Base-by-base conservation (phyloP, 2,329 filamentous ascomycete genomes). In the Tolypocladium tundrense region DNA sequence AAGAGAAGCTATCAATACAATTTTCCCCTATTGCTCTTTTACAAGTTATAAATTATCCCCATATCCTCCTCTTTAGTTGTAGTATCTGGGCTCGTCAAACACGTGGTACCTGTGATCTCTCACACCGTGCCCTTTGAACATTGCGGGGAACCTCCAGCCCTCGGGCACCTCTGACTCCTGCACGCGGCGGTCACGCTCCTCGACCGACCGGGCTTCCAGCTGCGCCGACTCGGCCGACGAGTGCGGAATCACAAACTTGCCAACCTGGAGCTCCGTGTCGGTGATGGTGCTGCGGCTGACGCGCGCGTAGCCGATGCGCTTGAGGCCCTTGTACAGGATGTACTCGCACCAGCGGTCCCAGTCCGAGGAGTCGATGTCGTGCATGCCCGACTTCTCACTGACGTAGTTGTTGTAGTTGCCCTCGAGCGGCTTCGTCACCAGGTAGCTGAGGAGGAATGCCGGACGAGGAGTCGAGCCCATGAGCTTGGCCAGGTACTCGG, bases 341-440 rank as follows among this genome's bases (percentile, higher is more conserved):
- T 99, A 99, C 77, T 99, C 93, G 77, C 94, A 99, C 94, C 94
- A 99, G 57, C 94, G 81, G 72, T 99, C 94, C 91, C 91, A 96
- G 71, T 99, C 94, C 3, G 80, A 86, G 0, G 87, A 83, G 68
- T 99, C 94, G 54, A 99, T 94, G 68, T 99, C 94, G 67, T 90
- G 86, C 94, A 99, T 99, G 11, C 91, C 90, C 59, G 89, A 96
- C 59, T 78, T 77, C 56, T 91, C 82, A 58, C 90, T 90, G 31
- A 97, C 94, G 66, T 96, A 97, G 0, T 87, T 96, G 71, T 97
- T 93, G 77, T 99, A 99, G 70, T 99, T 99, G 61, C 94, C 94
- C 75, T 96, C 78, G 7, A 88, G 80, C 0, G 94, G 94, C 72
- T 88, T 90, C 27, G 90, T 96, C 51, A 99, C 94, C 0, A 99